Conservation (phyloP, 805 yeast genomes). For the Lipomyces starkeyi region DNA sequence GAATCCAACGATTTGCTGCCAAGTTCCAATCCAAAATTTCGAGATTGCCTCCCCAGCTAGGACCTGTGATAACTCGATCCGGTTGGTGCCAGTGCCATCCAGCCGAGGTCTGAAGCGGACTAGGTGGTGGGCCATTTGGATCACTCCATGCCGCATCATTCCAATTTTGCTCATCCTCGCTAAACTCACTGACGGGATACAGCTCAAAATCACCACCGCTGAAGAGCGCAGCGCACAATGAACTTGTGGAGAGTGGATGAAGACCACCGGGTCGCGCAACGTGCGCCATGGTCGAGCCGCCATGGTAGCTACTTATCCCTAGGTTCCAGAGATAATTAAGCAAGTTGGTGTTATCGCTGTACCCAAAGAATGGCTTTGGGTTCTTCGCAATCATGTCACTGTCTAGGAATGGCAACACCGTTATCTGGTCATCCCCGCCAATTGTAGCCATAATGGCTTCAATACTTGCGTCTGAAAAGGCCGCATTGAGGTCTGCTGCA, state of each 20-base stretch:
- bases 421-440: constrained; percentile 6
- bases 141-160: background rate
- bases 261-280: constrained; percentile 3
- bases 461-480: constrained; percentile 6
- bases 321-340: constrained; percentile 10
- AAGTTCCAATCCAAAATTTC: constrained; percentile 10
- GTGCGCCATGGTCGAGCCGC: constrained; percentile 8
- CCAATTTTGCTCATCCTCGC: constrained; percentile 5
- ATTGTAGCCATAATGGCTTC: constrained; percentile 7
- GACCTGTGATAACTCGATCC: background rate
- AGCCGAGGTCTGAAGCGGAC: background rate
- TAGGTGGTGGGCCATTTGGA: background rate
- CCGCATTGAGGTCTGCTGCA: constrained; percentile 5
- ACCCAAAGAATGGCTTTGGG: constrained; percentile 10
- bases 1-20: constrained; percentile 4
- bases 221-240: constrained; percentile 9
- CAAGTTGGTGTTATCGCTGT: constrained; percentile 7
- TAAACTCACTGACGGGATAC: constrained; percentile 4
- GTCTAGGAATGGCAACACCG: constrained; percentile 8
- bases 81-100: constrained; percentile 5
- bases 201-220: constrained; percentile 5
- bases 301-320: constrained; percentile 3
- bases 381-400: background rate
- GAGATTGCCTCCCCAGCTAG: constrained; percentile 7
- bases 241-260: background rate